Evolutionary conservation across 2,329 filamentous ascomycete genomes (phyloP).

Genomic region (Trichoderma citrinoviride): DNA sequence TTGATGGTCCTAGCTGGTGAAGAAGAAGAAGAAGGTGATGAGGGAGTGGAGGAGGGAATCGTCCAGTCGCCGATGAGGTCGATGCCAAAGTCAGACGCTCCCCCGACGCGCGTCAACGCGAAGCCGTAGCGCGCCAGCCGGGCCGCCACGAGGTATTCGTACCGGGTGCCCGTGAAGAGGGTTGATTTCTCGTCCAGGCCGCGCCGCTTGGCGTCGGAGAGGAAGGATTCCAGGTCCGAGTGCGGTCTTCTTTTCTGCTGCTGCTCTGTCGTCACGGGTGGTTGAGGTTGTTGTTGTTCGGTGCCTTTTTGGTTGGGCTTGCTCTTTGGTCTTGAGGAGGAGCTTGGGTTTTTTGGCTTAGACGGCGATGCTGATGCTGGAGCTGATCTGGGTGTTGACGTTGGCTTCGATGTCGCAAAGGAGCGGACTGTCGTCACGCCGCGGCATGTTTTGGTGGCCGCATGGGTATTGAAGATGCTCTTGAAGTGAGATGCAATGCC

Average conservation of each 20-base stretch:
- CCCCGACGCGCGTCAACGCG: slow-evolving; percentile 62
- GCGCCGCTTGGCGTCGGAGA: slow-evolving; percentile 58
- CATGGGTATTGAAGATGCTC: neutral
- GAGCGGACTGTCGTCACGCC: neutral
- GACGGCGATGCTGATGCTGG: too few relatives aligned
- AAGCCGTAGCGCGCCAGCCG: slow-evolving; percentile 62
- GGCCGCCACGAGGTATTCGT: slow-evolving; percentile 66
- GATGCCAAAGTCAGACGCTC: slow-evolving; percentile 66
- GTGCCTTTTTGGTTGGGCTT: slow-evolving; percentile 31
- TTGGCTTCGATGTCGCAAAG: neutral
- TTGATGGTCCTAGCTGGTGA: slow-evolving; percentile 38
- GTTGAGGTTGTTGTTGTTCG: too few relatives aligned
- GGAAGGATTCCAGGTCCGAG: slow-evolving; percentile 61
- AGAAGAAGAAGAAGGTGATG: slow-evolving; percentile 37
- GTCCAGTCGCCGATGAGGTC: slow-evolving; percentile 72
- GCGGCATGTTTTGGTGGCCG: neutral
- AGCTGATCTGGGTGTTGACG: too few relatives aligned
- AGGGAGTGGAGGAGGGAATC: slow-evolving; percentile 43
- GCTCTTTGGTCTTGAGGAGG: too few relatives aligned
- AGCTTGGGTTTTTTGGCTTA: too few relatives aligned
- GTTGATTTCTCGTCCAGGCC: slow-evolving; percentile 55
- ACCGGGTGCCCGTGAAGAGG: slow-evolving; percentile 69
- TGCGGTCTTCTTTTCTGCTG: slow-evolving; percentile 50
- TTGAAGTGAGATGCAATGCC: neutral
- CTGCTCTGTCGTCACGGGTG: too few relatives aligned